phyloP scores from a whole-genome alignment of 805 yeast species.

The Candida sanyiensis region DNA sequence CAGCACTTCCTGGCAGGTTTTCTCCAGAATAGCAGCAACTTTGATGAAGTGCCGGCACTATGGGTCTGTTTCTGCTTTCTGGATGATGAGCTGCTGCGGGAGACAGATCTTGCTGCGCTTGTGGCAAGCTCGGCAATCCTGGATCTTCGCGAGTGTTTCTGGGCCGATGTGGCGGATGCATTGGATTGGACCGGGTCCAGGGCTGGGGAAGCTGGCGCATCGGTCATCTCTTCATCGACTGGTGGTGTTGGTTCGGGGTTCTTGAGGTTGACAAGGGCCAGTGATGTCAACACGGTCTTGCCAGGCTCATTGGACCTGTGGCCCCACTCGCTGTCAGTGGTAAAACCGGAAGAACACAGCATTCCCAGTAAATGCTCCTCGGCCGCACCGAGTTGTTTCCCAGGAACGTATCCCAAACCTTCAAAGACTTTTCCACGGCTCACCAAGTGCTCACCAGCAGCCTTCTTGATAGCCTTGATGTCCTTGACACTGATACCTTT shows the following conservation, averaged over 20 bases:
- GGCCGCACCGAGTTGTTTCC: slow-evolving; percentile 70
- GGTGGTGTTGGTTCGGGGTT: slow-evolving; percentile 26
- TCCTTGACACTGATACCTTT: slow-evolving; percentile 49
- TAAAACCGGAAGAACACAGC: slow-evolving; percentile 87
- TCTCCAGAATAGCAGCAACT: slow-evolving; percentile 87
- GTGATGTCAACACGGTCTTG: slow-evolving; percentile 79
- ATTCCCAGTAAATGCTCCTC: slow-evolving; percentile 92
- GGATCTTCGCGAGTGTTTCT: slow-evolving; percentile 42
- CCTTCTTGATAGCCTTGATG: slow-evolving; percentile 62
- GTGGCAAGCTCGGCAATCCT: slow-evolving; percentile 59
- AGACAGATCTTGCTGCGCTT: slow-evolving; percentile 48
- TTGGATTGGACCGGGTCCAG: slow-evolving; percentile 40
- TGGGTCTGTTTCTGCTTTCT: slow-evolving; percentile 22
- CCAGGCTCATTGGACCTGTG: slow-evolving; percentile 81
- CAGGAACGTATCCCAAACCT: slow-evolving; percentile 63
- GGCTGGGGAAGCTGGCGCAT: slow-evolving; percentile 29
- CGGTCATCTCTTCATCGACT: slow-evolving; percentile 9
- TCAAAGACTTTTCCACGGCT: slow-evolving; percentile 59
- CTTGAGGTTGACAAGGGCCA: slow-evolving; percentile 62
- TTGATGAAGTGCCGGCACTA: slow-evolving; percentile 41
- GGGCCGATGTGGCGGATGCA: slow-evolving; percentile 18
- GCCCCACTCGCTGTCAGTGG: slow-evolving; percentile 71
- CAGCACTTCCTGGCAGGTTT: slow-evolving; percentile 98
- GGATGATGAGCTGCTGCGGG: slow-evolving; percentile 29
- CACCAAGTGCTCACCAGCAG: slow-evolving; percentile 65